Percentiles rank a stretch among this genome's conserved stretches.
These are phyloP conservation scores for Davidsoniella neocaledoniae DNA, from an alignment of 2,329 filamentous ascomycete genomes.

Conservation along the genomic window DNA sequence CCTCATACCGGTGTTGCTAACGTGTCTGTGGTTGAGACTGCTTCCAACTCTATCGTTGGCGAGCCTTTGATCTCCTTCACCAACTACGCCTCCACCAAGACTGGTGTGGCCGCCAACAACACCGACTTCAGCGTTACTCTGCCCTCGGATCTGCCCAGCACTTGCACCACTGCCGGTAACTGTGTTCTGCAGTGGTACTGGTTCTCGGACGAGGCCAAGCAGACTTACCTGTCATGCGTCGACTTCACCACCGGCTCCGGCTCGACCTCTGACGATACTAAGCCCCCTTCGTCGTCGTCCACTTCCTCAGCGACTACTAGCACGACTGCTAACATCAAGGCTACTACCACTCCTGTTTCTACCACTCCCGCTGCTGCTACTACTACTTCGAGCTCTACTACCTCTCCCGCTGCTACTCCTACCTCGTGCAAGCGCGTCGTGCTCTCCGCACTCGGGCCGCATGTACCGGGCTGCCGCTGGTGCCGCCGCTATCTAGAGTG, in stretches of 20 bases:
- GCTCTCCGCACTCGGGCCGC: slow-evolving; percentile 4
- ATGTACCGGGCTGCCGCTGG: slow-evolving; percentile 8
- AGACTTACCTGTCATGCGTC: slow-evolving; percentile 25
- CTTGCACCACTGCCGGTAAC: slow-evolving; percentile 18
- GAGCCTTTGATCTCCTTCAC: slow-evolving; percentile 35
- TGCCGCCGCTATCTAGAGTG: neutral
- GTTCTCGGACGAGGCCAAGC: slow-evolving; percentile 21
- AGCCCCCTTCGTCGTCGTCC: neutral
- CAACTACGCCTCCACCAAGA: slow-evolving; percentile 33
- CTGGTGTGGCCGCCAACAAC: slow-evolving; percentile 25
- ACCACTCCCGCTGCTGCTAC: neutral
- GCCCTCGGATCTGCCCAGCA: slow-evolving; percentile 17
- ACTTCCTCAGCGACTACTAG: neutral
- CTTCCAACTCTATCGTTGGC: slow-evolving; percentile 34
- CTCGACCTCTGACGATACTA: neutral
- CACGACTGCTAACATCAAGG: neutral
- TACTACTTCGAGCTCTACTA: neutral
- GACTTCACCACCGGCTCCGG: slow-evolving; percentile 17
- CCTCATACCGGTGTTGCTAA: slow-evolving; percentile 32
- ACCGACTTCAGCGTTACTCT: slow-evolving; percentile 27
- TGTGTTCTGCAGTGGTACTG: slow-evolving; percentile 31
- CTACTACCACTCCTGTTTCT: neutral
- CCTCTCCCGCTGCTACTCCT: neutral
- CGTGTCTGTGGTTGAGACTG: slow-evolving; percentile 39
- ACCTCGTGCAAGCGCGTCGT: slow-evolving; percentile 4